phyloP scores from a whole-genome alignment of 208 protist species.

The Zelonia costaricensis region DNA sequence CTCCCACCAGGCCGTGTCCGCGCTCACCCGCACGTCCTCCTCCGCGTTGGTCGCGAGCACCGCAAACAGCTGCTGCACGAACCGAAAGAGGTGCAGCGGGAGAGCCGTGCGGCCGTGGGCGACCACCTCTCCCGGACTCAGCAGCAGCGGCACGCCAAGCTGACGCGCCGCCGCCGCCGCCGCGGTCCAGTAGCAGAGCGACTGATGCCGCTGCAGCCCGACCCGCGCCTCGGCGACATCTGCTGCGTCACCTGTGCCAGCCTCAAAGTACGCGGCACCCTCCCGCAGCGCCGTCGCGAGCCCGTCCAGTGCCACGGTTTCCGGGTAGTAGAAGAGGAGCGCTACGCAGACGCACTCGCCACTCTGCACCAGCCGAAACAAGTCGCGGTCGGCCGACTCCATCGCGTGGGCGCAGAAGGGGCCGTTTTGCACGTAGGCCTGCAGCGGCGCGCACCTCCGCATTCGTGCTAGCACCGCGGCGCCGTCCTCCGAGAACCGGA shows the following conservation, averaged over 20 bases:
- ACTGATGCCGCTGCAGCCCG: constrained; percentile 13
- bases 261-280: background rate
- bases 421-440: constrained; percentile 12
- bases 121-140: constrained; percentile 60
- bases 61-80: constrained; percentile 71
- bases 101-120: constrained; percentile 45
- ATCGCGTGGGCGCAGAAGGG: constrained; percentile 22
- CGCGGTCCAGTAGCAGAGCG: constrained; percentile 29
- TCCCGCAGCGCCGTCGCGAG: constrained; percentile 9
- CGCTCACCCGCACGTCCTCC: constrained; percentile 38
- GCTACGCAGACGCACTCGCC: constrained; percentile 43
- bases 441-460: constrained; percentile 1
- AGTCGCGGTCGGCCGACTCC: constrained; percentile 25
- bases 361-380: constrained; percentile 33
- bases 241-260: background rate
- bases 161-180: constrained; percentile 16
- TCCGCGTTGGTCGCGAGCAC: constrained; percentile 73
- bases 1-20: constrained; percentile 35
- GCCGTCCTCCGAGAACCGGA: background rate
- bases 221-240: background rate
- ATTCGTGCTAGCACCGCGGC: background rate
- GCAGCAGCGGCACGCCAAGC: constrained; percentile 44
- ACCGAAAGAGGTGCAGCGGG: constrained; percentile 66
- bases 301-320: constrained; percentile 30
- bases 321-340: constrained; percentile 65